phyloP scores from a whole-genome alignment of 805 yeast genomes.

The Schwanniomyces vanrijiae region DNA sequence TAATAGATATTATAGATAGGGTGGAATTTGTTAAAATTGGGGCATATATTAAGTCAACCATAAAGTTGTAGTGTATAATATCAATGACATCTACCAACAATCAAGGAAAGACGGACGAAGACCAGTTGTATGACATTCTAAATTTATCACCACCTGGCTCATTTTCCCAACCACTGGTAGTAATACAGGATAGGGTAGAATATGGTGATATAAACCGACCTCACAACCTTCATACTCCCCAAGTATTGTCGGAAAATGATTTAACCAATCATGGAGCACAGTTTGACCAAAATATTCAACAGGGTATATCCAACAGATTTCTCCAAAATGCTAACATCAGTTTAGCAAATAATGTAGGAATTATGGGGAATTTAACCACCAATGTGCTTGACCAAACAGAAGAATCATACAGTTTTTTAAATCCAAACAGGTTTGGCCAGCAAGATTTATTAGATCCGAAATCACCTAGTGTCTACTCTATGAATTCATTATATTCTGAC shows the following conservation, averaged over 20 bases:
- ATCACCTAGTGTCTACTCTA: constrained; percentile 18
- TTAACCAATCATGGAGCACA: background rate
- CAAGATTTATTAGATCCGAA: constrained; percentile 16
- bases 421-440: constrained; percentile 13
- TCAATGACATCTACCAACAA: constrained; percentile 9
- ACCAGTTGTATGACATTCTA: constrained; percentile 28
- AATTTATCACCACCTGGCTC: constrained; percentile 28
- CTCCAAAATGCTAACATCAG: constrained; percentile 10
- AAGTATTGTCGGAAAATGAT: background rate
- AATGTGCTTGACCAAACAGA: constrained; percentile 1
- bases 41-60: background rate
- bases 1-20: background rate
- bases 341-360: constrained; percentile 5
- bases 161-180: background rate
- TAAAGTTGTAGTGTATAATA: background rate
- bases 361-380: background rate
- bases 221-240: background rate
- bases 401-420: constrained; percentile 12
- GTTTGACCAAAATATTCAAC: background rate
- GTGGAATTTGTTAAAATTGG: background rate
- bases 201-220: background rate
- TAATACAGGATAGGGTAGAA: background rate
- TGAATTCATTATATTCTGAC: constrained; percentile 33
- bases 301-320: background rate
- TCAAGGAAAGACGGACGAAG: constrained; percentile 18